phyloP scores from a whole-genome alignment of 768 basidiomycete genomes.

The Ramaria sp. region DNA sequence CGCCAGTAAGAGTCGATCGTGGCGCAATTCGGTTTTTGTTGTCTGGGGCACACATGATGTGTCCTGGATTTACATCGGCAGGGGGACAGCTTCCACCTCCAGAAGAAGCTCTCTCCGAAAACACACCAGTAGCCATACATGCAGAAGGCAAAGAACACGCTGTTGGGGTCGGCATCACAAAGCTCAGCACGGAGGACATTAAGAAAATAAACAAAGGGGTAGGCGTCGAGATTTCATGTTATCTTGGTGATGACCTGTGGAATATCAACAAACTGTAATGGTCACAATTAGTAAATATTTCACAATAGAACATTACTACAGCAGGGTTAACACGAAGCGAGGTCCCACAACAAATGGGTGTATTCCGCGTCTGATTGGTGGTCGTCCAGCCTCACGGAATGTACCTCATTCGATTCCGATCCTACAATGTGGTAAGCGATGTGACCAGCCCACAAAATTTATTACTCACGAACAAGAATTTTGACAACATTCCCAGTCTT shows the following conservation, averaged over 20 bases:
- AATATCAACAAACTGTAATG: conserved; percentile 47
- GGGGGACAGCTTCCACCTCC: conserved; percentile 81
- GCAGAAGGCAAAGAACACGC: conserved; percentile 96
- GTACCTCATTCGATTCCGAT: conserved; percentile 31
- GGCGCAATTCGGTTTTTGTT: conserved; percentile 97
- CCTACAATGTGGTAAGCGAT: conserved; percentile 25
- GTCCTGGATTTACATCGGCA: conserved; percentile 87
- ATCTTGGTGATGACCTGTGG: conserved; percentile 89
- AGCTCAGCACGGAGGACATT: conserved; percentile 83
- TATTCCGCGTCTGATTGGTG: conserved; percentile 20
- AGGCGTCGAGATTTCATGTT: conserved; percentile 78
- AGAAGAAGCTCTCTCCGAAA: conserved; percentile 53
- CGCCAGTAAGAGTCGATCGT: conserved; percentile 83
- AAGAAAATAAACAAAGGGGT: conserved; percentile 81
- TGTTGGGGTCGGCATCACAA: conserved; percentile 75
- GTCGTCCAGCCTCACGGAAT: conserved; percentile 22
- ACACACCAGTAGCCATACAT: conserved; percentile 77
- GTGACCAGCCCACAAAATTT: neutral
- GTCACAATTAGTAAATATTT: neutral
- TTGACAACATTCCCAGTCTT: conserved; percentile 40
- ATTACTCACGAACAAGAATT: conserved; percentile 57
- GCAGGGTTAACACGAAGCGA: conserved; percentile 23
- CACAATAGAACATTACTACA: neutral
- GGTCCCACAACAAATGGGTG: conserved; percentile 25
- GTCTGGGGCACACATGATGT: conserved; percentile 93